A percentile compares a stretch with the other conserved stretches of the same genome.
These are phyloP conservation scores for Pyricularia sp. DNA, from an alignment of 2,329 filamentous ascomycete species.

Conservation along the genomic window DNA sequence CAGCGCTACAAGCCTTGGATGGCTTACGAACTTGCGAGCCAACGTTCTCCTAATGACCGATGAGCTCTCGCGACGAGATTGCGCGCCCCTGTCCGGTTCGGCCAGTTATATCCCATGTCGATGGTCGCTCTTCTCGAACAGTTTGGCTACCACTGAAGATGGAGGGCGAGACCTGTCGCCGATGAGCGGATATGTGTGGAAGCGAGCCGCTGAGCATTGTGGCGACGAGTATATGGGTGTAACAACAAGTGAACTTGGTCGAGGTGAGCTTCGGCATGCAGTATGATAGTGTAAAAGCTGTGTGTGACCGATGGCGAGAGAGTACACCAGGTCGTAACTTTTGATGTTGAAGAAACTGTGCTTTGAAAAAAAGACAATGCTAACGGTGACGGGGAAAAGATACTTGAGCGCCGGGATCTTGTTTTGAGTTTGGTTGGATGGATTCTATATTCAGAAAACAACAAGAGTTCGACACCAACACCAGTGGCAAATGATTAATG, in stretches of 20 bases:
- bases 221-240: not conserved
- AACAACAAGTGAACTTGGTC: not conserved
- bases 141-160: conserved; percentile 4
- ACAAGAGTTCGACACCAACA: not conserved
- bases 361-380: not conserved
- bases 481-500: not conserved
- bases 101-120: not conserved
- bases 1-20: not conserved
- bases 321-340: not conserved
- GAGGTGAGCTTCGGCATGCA: not conserved
- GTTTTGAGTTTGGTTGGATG: not conserved
- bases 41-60: conserved; percentile 15
- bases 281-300: not conserved
- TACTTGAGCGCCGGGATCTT: not conserved
- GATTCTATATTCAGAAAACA: not conserved
- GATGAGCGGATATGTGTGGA: not conserved
- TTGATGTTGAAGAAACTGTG: not conserved
- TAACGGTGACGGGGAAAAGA: not conserved
- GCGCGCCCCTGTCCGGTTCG: not conserved
- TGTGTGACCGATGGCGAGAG: not conserved
- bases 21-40: conserved; percentile 5
- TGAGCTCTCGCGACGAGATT: not conserved
- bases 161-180: not conserved
- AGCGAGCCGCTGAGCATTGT: conserved; percentile 3
- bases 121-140: not conserved